Evolutionary conservation across 441 rosid species (phyloP), one percentile per base, ranked within the genome.

Genomic region (Populus trichocarpa): DNA sequence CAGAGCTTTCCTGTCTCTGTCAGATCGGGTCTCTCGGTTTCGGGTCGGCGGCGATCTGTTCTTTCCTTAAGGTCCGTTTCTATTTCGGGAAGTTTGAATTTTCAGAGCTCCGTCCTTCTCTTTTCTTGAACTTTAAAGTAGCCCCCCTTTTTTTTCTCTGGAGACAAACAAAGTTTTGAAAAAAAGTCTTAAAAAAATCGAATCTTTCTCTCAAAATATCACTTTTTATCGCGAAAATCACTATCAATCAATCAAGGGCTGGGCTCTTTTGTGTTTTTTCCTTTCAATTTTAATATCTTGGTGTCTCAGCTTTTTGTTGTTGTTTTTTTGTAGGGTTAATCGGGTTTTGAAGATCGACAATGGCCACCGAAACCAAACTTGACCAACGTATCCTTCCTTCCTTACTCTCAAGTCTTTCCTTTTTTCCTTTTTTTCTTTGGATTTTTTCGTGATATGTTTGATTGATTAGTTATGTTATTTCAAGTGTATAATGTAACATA

Each of bases 301-400:
- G 22, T 3, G 7, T 67, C 10, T 11, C 64, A 57, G 8, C 11
- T 69, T 38, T 22, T 69, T 25, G 38, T 36, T 30, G 57, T 72
- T 16, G 10, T 46, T 5, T 33, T 13, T 9, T 32, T 76, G 1
- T 25, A 46, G 83, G 81, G 46, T 33, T 68, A 35, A 53, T 74
- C 75, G 75, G 81, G 73, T 57, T 28, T 69, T 74, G 50, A 74
- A 50, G 79, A 74, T 73, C 75, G 26, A 72, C 6, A 50, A 87
- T 87, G 90, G 85, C 86, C 38, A 83, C 82, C 28, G 80, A 72
- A 67, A 79, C 72, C 71, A 79, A 40, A 46, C 57, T 79, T 8
- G 78, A 80, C 63, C 81, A 73, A 67, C 67, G 88, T 87, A 84
- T 79, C 77, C 71, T 67, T 67, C 61, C 59, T 33, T 63, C 14